These are phyloP conservation scores for Phytophthora syringae DNA, from an alignment of 352 stramenopile genomes.

Conservation along the genomic window DNA sequence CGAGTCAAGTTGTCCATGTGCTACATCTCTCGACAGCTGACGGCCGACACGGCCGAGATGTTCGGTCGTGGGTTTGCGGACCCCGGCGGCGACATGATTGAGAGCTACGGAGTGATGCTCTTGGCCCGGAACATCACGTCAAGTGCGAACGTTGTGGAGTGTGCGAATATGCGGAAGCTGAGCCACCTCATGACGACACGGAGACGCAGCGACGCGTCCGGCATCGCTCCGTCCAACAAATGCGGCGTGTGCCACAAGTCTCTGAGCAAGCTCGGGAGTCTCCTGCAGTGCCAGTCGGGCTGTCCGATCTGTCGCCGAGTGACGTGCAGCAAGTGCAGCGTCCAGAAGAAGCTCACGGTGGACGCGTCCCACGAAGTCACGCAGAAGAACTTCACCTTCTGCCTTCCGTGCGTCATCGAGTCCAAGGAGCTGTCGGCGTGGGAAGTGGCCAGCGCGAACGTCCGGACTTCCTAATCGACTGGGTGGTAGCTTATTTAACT, in stretches of 20 bases:
- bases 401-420: constrained; percentile 56
- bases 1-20: constrained; percentile 51
- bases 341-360: no score
- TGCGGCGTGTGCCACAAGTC: constrained; percentile 44
- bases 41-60: constrained; percentile 48
- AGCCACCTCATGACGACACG: constrained; percentile 52
- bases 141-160: constrained; percentile 43
- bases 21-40: constrained; percentile 51
- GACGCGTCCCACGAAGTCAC: no score
- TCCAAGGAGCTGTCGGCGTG: constrained; percentile 48
- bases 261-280: constrained; percentile 30
- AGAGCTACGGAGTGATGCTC: constrained; percentile 45
- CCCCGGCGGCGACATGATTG: constrained; percentile 45
- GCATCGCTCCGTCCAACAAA: constrained; percentile 13
- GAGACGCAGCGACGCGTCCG: constrained; percentile 23
- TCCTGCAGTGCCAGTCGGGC: constrained; percentile 25
- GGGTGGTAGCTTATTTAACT: constrained; percentile 21
- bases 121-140: constrained; percentile 43
- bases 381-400: no score
- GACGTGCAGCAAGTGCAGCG: constrained; percentile 56
- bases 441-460: constrained; percentile 46
- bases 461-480: constrained; percentile 13
- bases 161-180: constrained; percentile 68
- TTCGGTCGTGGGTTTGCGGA: constrained; percentile 61
- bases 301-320: constrained; percentile 42